A percentile compares a stretch with the other conserved stretches of the same genome.
phyloP scores from a whole-genome alignment of 2,329 filamentous ascomycete species.

The Bipolaris bicolor region DNA sequence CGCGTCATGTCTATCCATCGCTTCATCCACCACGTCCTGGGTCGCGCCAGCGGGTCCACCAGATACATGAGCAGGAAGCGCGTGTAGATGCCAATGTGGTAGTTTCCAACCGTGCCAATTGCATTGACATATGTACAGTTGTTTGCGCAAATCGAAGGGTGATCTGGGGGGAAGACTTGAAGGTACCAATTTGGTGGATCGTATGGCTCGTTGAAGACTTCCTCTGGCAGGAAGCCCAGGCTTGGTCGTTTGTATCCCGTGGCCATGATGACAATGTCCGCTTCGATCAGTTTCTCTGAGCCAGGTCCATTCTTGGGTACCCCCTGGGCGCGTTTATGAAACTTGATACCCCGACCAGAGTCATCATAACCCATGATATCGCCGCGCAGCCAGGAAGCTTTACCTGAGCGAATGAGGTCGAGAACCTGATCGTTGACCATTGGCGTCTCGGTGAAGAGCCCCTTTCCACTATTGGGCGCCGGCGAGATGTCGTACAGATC shows the following conservation, averaged over 20 bases:
- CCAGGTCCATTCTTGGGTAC: slow-evolving; percentile 80
- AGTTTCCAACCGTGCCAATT: slow-evolving; percentile 83
- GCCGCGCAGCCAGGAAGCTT: slow-evolving; percentile 79
- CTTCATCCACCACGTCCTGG: slow-evolving; percentile 76
- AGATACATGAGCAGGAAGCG: slow-evolving; percentile 86
- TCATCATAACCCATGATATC: slow-evolving; percentile 73
- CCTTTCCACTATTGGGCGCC: slow-evolving; percentile 59
- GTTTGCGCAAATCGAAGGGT: slow-evolving; percentile 76
- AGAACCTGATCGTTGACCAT: slow-evolving; percentile 88
- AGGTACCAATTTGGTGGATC: slow-evolving; percentile 86
- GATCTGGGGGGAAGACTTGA: slow-evolving; percentile 79
- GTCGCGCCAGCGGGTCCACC: slow-evolving; percentile 75
- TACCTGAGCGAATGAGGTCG: slow-evolving; percentile 72
- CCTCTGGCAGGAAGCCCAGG: slow-evolving; percentile 73
- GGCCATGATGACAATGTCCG: slow-evolving; percentile 81
- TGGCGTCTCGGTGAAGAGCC: slow-evolving; percentile 82
- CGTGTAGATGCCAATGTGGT: slow-evolving; percentile 90
- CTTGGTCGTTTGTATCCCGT: slow-evolving; percentile 80
- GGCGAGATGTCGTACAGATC: slow-evolving; percentile 78
- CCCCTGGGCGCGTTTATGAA: slow-evolving; percentile 74
- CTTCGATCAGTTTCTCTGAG: slow-evolving; percentile 67
- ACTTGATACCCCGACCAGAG: slow-evolving; percentile 67
- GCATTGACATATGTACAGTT: slow-evolving; percentile 84
- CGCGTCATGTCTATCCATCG: slow-evolving; percentile 86
- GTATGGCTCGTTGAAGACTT: slow-evolving; percentile 76